A percentile compares a stretch with the other conserved stretches of the same genome.
Evolutionary conservation across 768 basidiomycete genomes (phyloP).

Genomic region (Suillus hirtellus): DNA sequence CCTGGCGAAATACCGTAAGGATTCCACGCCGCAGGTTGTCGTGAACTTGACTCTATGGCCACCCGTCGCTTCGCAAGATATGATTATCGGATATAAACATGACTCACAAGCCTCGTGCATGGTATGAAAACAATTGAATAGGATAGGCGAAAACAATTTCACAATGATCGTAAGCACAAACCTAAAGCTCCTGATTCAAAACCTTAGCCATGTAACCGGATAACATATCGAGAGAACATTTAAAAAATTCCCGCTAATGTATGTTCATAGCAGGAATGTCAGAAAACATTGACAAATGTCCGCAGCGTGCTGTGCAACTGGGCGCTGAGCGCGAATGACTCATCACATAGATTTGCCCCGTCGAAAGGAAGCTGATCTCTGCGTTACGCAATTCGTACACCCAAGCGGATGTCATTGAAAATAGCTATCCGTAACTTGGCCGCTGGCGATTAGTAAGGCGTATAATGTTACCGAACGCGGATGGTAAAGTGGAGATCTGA

Average conservation of each 20-base stretch:
- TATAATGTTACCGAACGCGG: slow-evolving; percentile 5
- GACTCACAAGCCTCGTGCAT: slow-evolving; percentile 1
- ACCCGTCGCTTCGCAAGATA: background rate
- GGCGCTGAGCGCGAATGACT: background rate
- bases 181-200: background rate
- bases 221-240: too few species aligned
- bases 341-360: background rate
- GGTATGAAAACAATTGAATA: background rate
- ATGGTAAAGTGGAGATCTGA: background rate
- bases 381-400: background rate
- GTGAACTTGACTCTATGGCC: background rate
- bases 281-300: too few species aligned
- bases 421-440: background rate
- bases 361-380: background rate
- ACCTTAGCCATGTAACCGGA: background rate
- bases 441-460: slow-evolving; percentile 5
- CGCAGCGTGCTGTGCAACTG: background rate
- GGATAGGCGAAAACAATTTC: background rate
- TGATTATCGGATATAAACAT: slow-evolving; percentile 6
- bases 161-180: background rate
- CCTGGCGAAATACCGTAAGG: background rate
- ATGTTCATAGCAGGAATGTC: too few species aligned
- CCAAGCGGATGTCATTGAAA: background rate
- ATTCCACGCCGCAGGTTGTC: background rate
- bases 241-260: too few species aligned